Evolutionary conservation across 2,329 filamentous ascomycete genomes (phyloP), one percentile per base, ranked within the genome.

Genomic region (Daldinia eschscholtzii): DNA sequence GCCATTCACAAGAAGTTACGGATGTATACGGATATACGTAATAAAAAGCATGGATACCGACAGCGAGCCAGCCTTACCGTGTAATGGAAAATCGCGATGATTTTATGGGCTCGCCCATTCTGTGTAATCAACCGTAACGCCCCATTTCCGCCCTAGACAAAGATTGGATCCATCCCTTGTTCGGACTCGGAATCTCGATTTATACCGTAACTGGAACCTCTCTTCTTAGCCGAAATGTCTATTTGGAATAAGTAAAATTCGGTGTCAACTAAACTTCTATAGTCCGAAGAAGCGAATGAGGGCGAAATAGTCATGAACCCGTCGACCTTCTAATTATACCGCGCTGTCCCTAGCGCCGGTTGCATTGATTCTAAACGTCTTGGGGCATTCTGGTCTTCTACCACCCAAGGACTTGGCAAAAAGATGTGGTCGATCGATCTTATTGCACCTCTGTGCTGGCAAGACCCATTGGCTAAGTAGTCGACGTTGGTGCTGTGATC

Each of bases 131-230:
- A 18, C 18, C 9, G 33, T 15, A 23, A 39, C 37, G 18, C 6
- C 23, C 33, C 52, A 55, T 35, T 37, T 33, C 35, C 52, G 52
- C 18, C 33, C 18, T 52, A 33, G 46, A 52, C 46, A 52, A 50
- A 52, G 13, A 52, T 18, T 18, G 26, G 26, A 30, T 33, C 26
- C 26, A 52, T 52, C 46, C 50, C 20, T 39, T 15, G 50, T 55
- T 68, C 65, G 65, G 65, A 68, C 55, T 68, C 26, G 46, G 46
- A 50, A 26, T 50, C 46, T 61, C 65, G 58, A 67, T 58, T 55
- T 28, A 39, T 26, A 33, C 58, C 30, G n/a, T 53, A n/a, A 55
- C 37, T 53, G 33, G n/a, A 64, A 55, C 44, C 61, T 61, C 58
- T 55, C 57, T 60, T 56, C 59, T 57, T 23, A 10, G 12, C 46